Percentiles rank a stretch among this genome's conserved stretches.
These are phyloP conservation scores for Taphrina pruni DNA, from an alignment of 1,139 yeast species.

Conservation along the genomic window DNA sequence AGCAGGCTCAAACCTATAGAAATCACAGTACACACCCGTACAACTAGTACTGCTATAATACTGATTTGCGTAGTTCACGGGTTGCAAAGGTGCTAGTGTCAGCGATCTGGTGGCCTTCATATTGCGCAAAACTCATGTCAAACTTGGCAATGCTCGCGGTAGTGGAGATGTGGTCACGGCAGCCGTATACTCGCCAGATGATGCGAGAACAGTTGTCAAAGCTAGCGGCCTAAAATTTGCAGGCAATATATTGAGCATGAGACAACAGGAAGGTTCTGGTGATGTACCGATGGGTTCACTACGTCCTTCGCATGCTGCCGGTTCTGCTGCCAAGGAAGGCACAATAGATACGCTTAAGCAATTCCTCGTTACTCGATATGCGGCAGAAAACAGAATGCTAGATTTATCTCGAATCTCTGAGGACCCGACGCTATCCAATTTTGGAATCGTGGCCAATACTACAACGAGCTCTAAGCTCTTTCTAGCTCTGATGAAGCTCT, in stretches of 20 bases:
- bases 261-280: slow-evolving; percentile 46
- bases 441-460: slow-evolving; percentile 70
- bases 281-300: slow-evolving; percentile 18
- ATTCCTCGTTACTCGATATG: slow-evolving; percentile 71
- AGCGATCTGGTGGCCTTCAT: slow-evolving; percentile 40
- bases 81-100: slow-evolving; percentile 40
- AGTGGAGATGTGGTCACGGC: slow-evolving; percentile 31
- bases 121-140: slow-evolving; percentile 37
- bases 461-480: slow-evolving; percentile 65
- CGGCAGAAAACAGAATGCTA: slow-evolving; percentile 67
- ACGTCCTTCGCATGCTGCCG: slow-evolving; percentile 31
- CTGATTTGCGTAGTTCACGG: slow-evolving; percentile 25
- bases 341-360: slow-evolving; percentile 68
- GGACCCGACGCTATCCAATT: slow-evolving; percentile 66
- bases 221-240: slow-evolving; percentile 75
- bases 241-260: slow-evolving; percentile 60
- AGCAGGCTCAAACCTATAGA: slow-evolving; percentile 31
- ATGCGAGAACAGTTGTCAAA: slow-evolving; percentile 32
- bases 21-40: not conserved
- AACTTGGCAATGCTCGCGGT: slow-evolving; percentile 19
- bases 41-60: not conserved
- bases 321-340: slow-evolving; percentile 46
- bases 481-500: slow-evolving; percentile 88
- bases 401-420: slow-evolving; percentile 71
- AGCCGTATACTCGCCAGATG: slow-evolving; percentile 28